Evolutionary conservation across 768 basidiomycete genomes (phyloP).

Genomic region (Amanita inopinata): DNA sequence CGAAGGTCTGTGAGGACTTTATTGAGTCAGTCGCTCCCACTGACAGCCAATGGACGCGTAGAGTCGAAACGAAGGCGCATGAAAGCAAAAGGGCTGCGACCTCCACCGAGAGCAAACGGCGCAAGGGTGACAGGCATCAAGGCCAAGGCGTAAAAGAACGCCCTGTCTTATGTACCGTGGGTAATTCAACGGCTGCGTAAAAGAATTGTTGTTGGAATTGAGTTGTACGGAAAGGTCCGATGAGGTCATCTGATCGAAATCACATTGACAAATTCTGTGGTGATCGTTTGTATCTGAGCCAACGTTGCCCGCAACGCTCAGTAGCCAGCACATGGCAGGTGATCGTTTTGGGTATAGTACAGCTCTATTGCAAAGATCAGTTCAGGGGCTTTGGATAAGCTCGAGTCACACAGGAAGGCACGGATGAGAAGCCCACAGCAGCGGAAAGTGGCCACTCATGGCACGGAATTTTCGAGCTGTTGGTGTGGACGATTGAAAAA

Average conservation of each 20-base stretch:
- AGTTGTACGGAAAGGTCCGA: neutral
- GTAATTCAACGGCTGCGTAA: slow-evolving; percentile 7
- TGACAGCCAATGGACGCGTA: slow-evolving; percentile 17
- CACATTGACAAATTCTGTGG: too few species aligned
- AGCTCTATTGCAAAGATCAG: too few species aligned
- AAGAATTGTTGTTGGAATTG: neutral
- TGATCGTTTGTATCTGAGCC: too few species aligned
- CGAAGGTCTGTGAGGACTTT: slow-evolving; percentile 46
- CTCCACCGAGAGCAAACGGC: slow-evolving; percentile 40
- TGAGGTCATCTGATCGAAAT: slow-evolving; percentile 1
- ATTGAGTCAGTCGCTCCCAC: neutral
- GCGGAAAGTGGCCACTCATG: too few species aligned
- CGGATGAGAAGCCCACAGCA: too few species aligned
- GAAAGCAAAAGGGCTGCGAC: slow-evolving; percentile 67
- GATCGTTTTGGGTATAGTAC: too few species aligned
- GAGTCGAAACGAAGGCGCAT: slow-evolving; percentile 67
- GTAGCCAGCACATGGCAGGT: too few species aligned
- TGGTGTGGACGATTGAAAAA: slow-evolving; percentile 21
- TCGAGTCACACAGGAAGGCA: too few species aligned
- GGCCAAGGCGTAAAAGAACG: slow-evolving; percentile 17
- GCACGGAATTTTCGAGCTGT: slow-evolving; percentile 42
- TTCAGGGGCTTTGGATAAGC: neutral
- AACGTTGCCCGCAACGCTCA: too few species aligned
- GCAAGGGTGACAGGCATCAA: slow-evolving; percentile 14
- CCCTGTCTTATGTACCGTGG: too few species aligned